Evolutionary conservation across 495 filamentous ascomycete genomes (phyloP).

Genomic region (Penicillium odoratum): DNA sequence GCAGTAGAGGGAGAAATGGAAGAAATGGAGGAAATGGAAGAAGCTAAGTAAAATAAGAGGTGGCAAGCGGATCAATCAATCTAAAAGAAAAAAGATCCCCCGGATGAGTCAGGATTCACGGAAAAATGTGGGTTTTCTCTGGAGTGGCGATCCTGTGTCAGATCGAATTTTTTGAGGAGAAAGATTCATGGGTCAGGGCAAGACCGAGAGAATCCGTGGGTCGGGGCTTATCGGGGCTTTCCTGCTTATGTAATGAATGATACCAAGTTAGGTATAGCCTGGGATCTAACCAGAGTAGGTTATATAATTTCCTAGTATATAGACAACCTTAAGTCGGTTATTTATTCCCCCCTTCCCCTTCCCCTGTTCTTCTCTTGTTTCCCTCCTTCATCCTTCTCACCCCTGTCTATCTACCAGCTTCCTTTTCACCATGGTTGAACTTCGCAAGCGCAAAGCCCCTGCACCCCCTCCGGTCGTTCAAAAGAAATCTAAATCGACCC

Average conservation of each 20-base stretch:
- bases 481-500: conserved; percentile 42
- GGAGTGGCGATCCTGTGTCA: conserved; percentile 25
- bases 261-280: not conserved
- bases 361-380: not conserved
- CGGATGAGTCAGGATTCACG: conserved; percentile 5
- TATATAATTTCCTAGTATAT: not conserved
- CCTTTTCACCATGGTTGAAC: conserved; percentile 53
- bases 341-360: not conserved
- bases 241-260: conserved; percentile 15
- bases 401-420: not conserved
- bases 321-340: not conserved
- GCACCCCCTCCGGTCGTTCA: conserved; percentile 52
- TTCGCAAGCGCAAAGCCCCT: conserved; percentile 74
- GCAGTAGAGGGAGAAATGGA: not conserved
- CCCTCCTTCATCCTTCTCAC: not conserved
- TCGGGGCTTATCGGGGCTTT: conserved; percentile 28
- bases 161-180: conserved; percentile 19
- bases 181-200: conserved; percentile 26
- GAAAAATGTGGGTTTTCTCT: conserved; percentile 19
- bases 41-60: not conserved
- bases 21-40: not conserved
- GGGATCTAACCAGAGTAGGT: not conserved
- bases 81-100: conserved; percentile 2
- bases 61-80: conserved; percentile 4
- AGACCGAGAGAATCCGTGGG: conserved; percentile 15